Evolutionary conservation across 2,329 filamentous ascomycete genomes (phyloP), one percentile per base, ranked within the genome.

Genomic region (Cercospora sojina): DNA sequence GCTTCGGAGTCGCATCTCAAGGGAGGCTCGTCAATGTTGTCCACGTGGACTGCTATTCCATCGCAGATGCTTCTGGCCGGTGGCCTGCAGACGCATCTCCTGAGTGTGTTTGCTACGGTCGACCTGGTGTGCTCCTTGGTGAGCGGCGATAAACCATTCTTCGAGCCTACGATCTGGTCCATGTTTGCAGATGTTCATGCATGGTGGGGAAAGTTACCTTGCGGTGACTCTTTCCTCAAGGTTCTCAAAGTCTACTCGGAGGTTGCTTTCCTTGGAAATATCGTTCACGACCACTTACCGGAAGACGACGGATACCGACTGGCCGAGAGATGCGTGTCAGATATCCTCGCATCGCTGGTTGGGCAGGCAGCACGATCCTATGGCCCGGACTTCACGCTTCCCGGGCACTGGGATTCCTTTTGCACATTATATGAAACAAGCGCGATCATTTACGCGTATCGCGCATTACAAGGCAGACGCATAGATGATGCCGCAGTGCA

Each of bases 101-200:
- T 68, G 16, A 66, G 64, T 4, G 55, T 66, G 3, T 68, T 68
- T 55, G 53, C 51, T 2, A 68, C 66, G 5, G 65, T 68, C 64
- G 64, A 68, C 27, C 55, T 68, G 12, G 59, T 59, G 10, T 56
- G 56, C 56, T 57, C 64, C 27, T 43, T 62, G 25, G 18, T 67
- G 13, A 64, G 55, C 20, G 65, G 65, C 31, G 56, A 47, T 8
- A 61, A 61, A 29, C 65, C 65, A 10, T 67, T 61, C 62, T 67
- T 67, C 32, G 65, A 62, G 27, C 38, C 65, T 18, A 51, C 49
- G 23, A 55, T 62, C 13, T 67, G 63, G 35, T 31, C 38, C n/a
- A 66, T 57, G 63, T 68, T 68, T 38, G 66, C 49, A 5, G 47
- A 64, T 8, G 59, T 59, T 8, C 59, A 63, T 8, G 66, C 66